Conservation (phyloP, 129 eudicot genomes). For the Flaveria bidentis region DNA sequence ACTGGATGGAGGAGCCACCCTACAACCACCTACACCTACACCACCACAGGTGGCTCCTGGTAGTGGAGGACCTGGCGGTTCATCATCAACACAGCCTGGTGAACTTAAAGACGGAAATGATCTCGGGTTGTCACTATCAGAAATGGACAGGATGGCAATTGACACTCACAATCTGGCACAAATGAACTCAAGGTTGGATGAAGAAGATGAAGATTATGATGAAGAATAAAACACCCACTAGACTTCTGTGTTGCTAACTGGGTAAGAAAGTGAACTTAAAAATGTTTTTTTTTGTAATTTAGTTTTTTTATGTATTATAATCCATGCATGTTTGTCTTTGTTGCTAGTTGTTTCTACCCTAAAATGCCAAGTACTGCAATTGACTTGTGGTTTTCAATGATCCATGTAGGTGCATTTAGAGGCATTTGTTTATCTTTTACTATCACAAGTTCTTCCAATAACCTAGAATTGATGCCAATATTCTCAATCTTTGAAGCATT, state of each 20-base stretch:
- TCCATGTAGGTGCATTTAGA: too few relatives aligned
- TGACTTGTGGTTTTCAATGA: too few relatives aligned
- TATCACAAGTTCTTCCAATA: too few relatives aligned
- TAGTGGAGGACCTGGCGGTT: too few relatives aligned
- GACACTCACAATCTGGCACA: slow-evolving; percentile 59
- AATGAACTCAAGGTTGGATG: slow-evolving; percentile 52
- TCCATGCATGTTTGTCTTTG: slow-evolving; percentile 19
- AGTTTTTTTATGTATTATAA: slow-evolving; percentile 5
- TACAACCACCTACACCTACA: slow-evolving; percentile 18
- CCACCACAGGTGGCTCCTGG: not conserved
- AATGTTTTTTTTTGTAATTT: not conserved
- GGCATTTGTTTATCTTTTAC: too few relatives aligned
- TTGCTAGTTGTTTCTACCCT: not conserved
- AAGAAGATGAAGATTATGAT: slow-evolving; percentile 80
- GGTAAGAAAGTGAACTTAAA: slow-evolving; percentile 9
- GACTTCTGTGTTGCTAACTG: slow-evolving; percentile 2
- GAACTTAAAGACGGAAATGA: slow-evolving; percentile 47
- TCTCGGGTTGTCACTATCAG: slow-evolving; percentile 63
- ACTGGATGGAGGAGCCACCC: not conserved
- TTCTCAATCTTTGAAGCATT: too few relatives aligned
- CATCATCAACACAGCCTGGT: slow-evolving; percentile 23
- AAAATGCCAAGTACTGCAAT: too few relatives aligned
- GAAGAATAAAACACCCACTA: slow-evolving; percentile 42
- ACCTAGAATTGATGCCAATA: too few relatives aligned
- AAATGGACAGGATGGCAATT: slow-evolving; percentile 58